Conservation (phyloP, 441 rosid species). For the Erodium moschatum region DNA sequence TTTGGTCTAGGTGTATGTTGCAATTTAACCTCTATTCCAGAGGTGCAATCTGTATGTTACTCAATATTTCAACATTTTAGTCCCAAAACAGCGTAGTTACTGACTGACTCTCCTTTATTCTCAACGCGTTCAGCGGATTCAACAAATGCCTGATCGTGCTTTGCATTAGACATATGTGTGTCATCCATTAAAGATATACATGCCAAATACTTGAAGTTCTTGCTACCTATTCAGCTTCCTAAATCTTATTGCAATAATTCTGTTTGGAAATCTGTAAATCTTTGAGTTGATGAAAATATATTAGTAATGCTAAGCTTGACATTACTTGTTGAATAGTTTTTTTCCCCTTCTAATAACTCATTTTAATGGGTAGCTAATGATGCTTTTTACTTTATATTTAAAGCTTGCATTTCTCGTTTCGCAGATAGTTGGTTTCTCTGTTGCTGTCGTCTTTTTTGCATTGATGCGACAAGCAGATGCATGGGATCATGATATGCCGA, state of each 20-base stretch:
- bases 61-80: background rate
- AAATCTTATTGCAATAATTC: background rate
- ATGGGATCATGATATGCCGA: constrained; percentile 57
- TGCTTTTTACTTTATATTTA: background rate
- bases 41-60: background rate
- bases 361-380: constrained; percentile 3
- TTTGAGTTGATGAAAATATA: background rate
- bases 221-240: background rate
- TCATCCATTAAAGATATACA: background rate
- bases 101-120: background rate
- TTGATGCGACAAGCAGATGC: constrained; percentile 75
- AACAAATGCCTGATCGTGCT: background rate
- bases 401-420: constrained; percentile 21
- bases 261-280: background rate
- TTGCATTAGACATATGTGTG: constrained; percentile 1
- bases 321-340: background rate
- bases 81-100: background rate
- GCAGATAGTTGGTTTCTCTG: constrained; percentile 57
- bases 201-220: background rate
- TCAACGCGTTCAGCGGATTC: background rate
- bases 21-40: constrained; percentile 2
- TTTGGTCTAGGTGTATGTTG: background rate
- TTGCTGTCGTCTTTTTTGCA: constrained; percentile 61
- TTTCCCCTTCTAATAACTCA: background rate
- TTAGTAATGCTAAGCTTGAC: background rate